phyloP scores from a whole-genome alignment of 2,329 filamentous ascomycete species.

The Phialocephala sp. region DNA sequence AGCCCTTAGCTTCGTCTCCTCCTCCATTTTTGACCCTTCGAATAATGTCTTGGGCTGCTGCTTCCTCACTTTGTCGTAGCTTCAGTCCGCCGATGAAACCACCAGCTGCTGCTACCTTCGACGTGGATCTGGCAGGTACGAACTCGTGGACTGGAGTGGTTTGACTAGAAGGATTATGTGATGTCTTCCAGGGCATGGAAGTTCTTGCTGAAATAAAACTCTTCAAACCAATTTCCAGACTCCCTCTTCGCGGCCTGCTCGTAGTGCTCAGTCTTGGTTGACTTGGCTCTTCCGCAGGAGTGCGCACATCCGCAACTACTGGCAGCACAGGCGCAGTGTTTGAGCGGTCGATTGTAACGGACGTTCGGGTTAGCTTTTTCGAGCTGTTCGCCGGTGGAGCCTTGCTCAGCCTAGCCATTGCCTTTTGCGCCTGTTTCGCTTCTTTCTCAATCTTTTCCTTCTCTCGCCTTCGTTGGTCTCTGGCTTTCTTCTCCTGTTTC shows the following conservation, averaged over 20 bases:
- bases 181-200: conserved; percentile 27
- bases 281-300: conserved; percentile 15
- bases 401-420: conserved; percentile 43
- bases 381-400: conserved; percentile 32
- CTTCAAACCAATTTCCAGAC: conserved; percentile 35
- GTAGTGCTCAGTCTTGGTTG: conserved; percentile 8
- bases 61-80: conserved; percentile 37
- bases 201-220: conserved; percentile 29
- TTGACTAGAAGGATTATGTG: conserved; percentile 13
- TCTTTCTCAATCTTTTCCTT: conserved; percentile 46
- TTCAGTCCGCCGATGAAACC: conserved; percentile 43
- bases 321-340: conserved; percentile 26
- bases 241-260: conserved; percentile 31
- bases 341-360: conserved; percentile 25
- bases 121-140: conserved; percentile 8
- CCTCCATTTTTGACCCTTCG: conserved; percentile 18
- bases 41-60: conserved; percentile 29
- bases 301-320: conserved; percentile 6
- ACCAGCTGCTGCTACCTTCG: conserved; percentile 11
- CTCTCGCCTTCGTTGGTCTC: conserved; percentile 47
- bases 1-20: conserved; percentile 2
- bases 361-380: conserved; percentile 29
- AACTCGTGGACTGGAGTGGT: conserved; percentile 21
- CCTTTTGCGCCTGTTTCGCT: conserved; percentile 48
- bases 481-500: conserved; percentile 47